Conservation (phyloP, 768 basidiomycete species). For the Collybiopsis luxurians region DNA sequence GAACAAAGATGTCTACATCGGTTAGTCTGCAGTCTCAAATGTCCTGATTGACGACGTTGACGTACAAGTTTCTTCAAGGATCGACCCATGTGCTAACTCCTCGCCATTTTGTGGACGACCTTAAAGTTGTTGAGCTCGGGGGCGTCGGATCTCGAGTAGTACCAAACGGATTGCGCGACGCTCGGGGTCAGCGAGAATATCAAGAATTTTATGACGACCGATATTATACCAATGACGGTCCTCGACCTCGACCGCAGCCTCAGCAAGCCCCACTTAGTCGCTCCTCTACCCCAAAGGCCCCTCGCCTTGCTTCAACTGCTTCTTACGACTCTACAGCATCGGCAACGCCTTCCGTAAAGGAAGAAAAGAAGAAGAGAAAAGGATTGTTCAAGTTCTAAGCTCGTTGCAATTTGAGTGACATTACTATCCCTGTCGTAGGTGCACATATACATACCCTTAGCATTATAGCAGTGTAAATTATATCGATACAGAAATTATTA, state of each 20-base stretch:
- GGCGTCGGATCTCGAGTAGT: conserved; percentile 75
- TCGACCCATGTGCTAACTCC: conserved; percentile 89
- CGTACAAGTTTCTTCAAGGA: conserved; percentile 45
- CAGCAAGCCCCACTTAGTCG: conserved; percentile 18
- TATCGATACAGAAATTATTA: too few species aligned
- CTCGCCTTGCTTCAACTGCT: conserved; percentile 51
- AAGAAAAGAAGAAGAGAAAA: conserved; percentile 74
- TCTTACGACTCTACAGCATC: conserved; percentile 50
- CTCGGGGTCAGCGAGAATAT: conserved; percentile 46
- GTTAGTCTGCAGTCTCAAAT: conserved; percentile 34
- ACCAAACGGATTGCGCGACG: conserved; percentile 66
- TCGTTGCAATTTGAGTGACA: not conserved
- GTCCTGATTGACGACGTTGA: not conserved
- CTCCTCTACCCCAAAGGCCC: conserved; percentile 22
- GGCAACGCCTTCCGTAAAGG: conserved; percentile 32
- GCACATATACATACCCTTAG: not conserved
- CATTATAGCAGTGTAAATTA: conserved; percentile 7
- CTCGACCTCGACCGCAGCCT: conserved; percentile 36
- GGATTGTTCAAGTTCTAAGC: conserved; percentile 64
- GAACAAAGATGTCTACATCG: conserved; percentile 90
- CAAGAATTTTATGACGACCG: conserved; percentile 82
- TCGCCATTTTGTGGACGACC: conserved; percentile 78
- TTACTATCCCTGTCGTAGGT: not conserved
- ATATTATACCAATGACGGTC: conserved; percentile 67
- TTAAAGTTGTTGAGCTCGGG: conserved; percentile 83